Conservation (phyloP, 176 grass and related monocot species). For the Triticum urartu region DNA sequence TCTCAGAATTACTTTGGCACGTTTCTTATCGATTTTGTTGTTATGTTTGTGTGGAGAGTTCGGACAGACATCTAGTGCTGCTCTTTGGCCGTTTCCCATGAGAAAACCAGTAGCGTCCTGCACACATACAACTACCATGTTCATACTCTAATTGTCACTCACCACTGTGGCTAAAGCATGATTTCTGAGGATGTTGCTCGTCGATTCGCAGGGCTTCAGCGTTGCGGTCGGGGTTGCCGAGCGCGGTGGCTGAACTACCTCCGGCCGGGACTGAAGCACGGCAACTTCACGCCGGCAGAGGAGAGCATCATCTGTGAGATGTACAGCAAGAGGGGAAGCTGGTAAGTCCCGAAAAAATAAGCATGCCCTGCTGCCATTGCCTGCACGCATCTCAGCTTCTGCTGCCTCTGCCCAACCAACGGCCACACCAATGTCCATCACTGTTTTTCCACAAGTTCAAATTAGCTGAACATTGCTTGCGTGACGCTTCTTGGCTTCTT, state of each 20-base stretch:
- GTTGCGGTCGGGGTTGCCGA: constrained; percentile 51
- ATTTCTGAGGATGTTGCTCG: not conserved
- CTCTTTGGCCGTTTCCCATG: not conserved
- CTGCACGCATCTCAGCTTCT: not conserved
- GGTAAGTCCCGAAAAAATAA: constrained; percentile 11
- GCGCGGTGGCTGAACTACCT: constrained; percentile 68
- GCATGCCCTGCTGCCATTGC: not conserved
- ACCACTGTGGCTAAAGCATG: not conserved
- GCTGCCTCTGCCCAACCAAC: not conserved
- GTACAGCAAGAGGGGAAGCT: constrained; percentile 49
- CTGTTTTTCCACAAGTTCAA: not conserved
- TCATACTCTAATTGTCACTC: not conserved
- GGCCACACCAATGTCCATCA: not conserved
- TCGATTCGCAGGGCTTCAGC: constrained; percentile 35
- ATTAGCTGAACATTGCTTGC: not conserved
- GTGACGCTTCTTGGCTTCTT: not conserved
- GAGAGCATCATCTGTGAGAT: constrained; percentile 47
- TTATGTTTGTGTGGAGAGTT: not conserved
- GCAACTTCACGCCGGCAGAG: constrained; percentile 40
- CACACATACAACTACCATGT: not conserved
- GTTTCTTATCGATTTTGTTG: not conserved
- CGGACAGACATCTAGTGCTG: not conserved
- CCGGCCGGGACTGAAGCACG: constrained; percentile 49
- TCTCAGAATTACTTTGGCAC: not conserved
- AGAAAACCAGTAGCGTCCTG: not conserved